These are phyloP conservation scores for Erodium chrysanthum DNA, from an alignment of 441 rosid genomes.

Conservation along the genomic window DNA sequence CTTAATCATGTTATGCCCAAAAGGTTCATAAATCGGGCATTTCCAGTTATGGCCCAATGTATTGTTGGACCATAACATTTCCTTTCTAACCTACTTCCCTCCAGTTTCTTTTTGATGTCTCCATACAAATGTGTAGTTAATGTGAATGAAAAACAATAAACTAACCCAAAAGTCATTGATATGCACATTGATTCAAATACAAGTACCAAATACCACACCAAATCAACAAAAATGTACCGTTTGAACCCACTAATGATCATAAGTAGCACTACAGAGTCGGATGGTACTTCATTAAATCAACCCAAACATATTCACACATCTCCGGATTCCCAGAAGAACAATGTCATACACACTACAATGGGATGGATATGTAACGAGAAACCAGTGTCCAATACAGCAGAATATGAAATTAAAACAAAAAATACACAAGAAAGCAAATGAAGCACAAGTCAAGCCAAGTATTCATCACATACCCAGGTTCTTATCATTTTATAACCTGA, in stretches of 20 bases:
- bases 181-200: neutral
- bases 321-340: too few species aligned
- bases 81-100: constrained; percentile 4
- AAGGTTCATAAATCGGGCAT: neutral
- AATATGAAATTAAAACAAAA: neutral
- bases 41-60: neutral
- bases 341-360: too few species aligned
- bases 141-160: neutral
- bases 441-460: neutral
- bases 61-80: neutral
- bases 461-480: neutral
- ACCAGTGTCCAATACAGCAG: neutral
- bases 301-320: neutral
- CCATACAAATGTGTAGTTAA: neutral
- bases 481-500: neutral
- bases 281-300: neutral
- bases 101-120: neutral
- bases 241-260: neutral
- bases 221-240: neutral
- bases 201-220: neutral
- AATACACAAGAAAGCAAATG: neutral
- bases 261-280: neutral
- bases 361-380: too few species aligned
- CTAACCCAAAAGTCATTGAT: neutral
- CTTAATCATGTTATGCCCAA: neutral